These are phyloP conservation scores for Rosa multiflora DNA, from an alignment of 306 rosid species.

Conservation along the genomic window DNA sequence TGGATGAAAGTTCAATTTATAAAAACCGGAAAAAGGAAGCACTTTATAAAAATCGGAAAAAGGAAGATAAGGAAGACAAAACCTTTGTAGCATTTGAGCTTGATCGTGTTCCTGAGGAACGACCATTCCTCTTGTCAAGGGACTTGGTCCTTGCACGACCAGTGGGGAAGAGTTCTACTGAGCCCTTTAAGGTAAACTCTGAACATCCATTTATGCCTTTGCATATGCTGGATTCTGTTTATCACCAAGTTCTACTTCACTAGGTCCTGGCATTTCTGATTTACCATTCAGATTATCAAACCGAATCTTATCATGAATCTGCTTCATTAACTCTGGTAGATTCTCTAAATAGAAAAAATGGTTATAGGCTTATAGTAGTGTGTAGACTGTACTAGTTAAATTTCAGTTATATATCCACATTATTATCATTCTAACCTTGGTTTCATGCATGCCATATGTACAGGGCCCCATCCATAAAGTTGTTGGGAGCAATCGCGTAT, in stretches of 20 bases:
- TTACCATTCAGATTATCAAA: background rate
- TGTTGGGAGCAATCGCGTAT: background rate
- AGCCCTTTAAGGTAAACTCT: slow-evolving; percentile 17
- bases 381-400: too few relatives aligned
- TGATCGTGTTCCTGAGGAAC: slow-evolving; percentile 12
- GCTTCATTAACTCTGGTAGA: background rate
- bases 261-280: background rate
- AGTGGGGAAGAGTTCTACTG: background rate
- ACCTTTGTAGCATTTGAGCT: slow-evolving; percentile 24
- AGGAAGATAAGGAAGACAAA: background rate
- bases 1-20: slow-evolving; percentile 4
- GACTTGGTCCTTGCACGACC: slow-evolving; percentile 27
- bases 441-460: background rate
- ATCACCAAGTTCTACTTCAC: background rate
- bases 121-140: slow-evolving; percentile 35
- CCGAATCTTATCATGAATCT: background rate
- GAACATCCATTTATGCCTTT: background rate
- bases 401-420: too few relatives aligned
- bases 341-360: background rate
- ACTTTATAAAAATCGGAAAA: too few relatives aligned
- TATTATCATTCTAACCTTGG: too few relatives aligned
- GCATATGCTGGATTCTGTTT: background rate
- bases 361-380: background rate
- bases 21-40: too few relatives aligned
- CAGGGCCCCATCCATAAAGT: slow-evolving; percentile 27